Evolutionary conservation across 2,329 filamentous ascomycete genomes (phyloP).

Genomic region (Dryadomyces quercus-mongolicae): DNA sequence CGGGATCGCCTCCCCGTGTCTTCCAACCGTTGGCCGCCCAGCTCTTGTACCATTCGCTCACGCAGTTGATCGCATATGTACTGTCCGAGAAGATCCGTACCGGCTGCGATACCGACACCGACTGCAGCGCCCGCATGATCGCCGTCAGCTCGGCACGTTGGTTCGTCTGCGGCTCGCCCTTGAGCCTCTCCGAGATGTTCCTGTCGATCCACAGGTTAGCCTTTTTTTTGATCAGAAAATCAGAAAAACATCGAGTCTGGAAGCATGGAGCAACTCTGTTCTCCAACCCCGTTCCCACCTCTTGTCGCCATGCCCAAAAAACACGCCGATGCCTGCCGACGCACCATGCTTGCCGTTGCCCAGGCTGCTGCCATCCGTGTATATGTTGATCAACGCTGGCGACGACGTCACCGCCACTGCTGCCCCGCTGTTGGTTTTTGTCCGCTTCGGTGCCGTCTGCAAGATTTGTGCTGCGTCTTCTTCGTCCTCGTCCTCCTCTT

Average conservation of each 20-base stretch:
- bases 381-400: slow-evolving; percentile 31
- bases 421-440: slow-evolving; percentile 13
- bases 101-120: slow-evolving; percentile 52
- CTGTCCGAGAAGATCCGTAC: slow-evolving; percentile 81
- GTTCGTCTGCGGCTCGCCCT: slow-evolving; percentile 72
- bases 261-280: too few species aligned
- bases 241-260: too few species aligned
- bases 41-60: slow-evolving; percentile 67
- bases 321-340: slow-evolving; percentile 50
- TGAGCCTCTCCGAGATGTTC: slow-evolving; percentile 64
- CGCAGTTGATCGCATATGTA: slow-evolving; percentile 80
- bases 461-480: slow-evolving; percentile 19
- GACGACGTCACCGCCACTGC: background rate
- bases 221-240: too few species aligned
- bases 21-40: slow-evolving; percentile 73
- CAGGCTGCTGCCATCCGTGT: slow-evolving; percentile 51
- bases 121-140: slow-evolving; percentile 70
- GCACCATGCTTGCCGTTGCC: slow-evolving; percentile 45
- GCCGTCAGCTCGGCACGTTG: slow-evolving; percentile 92
- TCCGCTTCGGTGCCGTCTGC: slow-evolving; percentile 23
- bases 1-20: slow-evolving; percentile 49
- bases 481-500: slow-evolving; percentile 14
- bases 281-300: slow-evolving; percentile 32
- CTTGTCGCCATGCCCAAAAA: slow-evolving; percentile 43
- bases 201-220: too few species aligned